Conservation (phyloP, 257 asterid species). For the Buddleja alternifolia region DNA sequence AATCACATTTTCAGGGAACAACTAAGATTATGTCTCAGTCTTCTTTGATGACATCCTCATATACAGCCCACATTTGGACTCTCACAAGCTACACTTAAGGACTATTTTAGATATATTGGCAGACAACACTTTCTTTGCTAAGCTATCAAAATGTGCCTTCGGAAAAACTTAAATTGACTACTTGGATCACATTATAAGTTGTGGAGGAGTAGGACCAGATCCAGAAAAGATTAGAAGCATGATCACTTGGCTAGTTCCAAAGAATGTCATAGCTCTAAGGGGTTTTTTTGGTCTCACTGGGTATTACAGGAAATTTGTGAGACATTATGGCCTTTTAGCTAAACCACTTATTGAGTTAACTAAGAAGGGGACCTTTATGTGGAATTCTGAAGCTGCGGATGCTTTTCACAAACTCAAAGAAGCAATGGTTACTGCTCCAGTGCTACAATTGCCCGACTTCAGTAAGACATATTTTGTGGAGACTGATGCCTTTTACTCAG, state of each 20-base stretch:
- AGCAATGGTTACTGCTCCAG: neutral
- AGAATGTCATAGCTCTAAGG: neutral
- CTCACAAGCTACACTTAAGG: no score
- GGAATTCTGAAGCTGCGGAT: neutral
- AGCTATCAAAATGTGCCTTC: no score
- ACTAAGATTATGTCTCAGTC: no score
- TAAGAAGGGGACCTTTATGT: neutral
- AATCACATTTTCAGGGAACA: no score
- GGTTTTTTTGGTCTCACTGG: neutral
- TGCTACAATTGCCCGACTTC: neutral
- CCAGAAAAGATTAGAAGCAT: neutral
- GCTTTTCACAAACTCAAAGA: neutral
- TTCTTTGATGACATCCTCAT: constrained; percentile 6
- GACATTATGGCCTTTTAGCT: neutral
- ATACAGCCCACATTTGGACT: no score
- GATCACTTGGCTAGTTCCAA: neutral
- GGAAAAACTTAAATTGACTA: neutral
- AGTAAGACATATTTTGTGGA: neutral
- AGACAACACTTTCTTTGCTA: no score
- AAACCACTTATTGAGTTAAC: neutral
- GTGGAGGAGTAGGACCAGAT: neutral
- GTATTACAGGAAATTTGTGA: neutral
- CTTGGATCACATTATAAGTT: neutral
- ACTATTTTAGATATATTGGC: no score
- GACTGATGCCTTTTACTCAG: neutral